Evolutionary conservation across 164 flowering plant genomes (phyloP), one percentile per base, ranked within the genome.

Genomic region (Paratinospora sagittata): DNA sequence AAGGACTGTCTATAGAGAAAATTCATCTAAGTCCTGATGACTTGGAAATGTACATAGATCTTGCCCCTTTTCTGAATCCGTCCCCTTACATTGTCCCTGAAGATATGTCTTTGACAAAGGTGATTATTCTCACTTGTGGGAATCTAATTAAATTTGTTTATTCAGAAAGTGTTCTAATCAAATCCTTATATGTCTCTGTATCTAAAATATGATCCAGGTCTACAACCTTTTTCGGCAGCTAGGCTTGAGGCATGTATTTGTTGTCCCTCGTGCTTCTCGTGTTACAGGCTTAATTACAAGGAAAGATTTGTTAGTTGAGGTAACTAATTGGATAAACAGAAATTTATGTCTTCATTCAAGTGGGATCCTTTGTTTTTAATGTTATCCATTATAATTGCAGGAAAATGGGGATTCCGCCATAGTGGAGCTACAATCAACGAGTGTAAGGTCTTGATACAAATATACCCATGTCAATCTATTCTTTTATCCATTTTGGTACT

Each of bases 61-160:
- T 96, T 75, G 92, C 88, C 63, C 98, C 99, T 43, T 90, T 90
- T 80, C 70, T 96, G 72, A 96, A 96, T 70, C 98, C 97, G 7
- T 92, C 98, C 33, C 99, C 99, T 10, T 91, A 96, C 73, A 72
- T 93, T 74, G 98, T 93, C 21, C 95, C 96, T 55, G 98, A 93
- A 79, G 98, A 93, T 77, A 93, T 93, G 98, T 96, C 98, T 73
- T 73, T 96, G 80, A 84, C 99, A 52, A 96, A 96, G 95, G 99
- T 90, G 67, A 74, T 5, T 7, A 37, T 21, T 75, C 33, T 47
- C 57, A 24, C 43, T 52, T 63, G 7, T 66, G 3, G 16, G 8
- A 19, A 21, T 39, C 27, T 4, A 24, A 19, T 65, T 30, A 11
- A 14, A 65, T 34, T 30, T 65, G 2, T 34, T n/a, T 17, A 3